Percentiles rank a stretch among this genome's conserved stretches.
These are phyloP conservation scores for Sphagnum contortum DNA, from an alignment of 225 moss, liverwort and hornwort genomes.

Conservation along the genomic window DNA sequence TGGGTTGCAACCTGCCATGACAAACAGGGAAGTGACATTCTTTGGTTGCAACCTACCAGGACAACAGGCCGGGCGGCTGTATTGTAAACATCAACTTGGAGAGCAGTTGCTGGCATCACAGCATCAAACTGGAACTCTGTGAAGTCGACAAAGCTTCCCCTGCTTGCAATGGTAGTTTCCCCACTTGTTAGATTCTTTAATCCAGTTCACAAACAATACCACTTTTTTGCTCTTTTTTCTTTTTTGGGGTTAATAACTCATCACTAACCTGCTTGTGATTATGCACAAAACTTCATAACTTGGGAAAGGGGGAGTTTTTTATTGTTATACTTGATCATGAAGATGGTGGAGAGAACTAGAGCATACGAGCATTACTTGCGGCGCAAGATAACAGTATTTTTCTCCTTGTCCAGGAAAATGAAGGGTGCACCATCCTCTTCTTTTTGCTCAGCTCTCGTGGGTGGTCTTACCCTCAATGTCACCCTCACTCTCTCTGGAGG, in stretches of 20 bases:
- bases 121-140: conserved; percentile 85
- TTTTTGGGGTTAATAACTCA: too few species aligned
- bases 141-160: conserved; percentile 81
- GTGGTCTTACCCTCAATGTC: conserved; percentile 69
- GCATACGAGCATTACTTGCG: conserved; percentile 42
- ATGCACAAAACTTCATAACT: too few species aligned
- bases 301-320: too few species aligned
- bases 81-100: conserved; percentile 74
- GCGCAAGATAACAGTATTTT: conserved; percentile 68
- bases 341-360: too few species aligned
- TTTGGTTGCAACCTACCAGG: conserved; percentile 18
- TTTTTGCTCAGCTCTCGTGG: conserved; percentile 49
- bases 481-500: conserved; percentile 69
- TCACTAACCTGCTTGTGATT: too few species aligned
- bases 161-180: conserved; percentile 5
- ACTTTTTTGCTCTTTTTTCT: too few species aligned
- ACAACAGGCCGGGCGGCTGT: conserved; percentile 58
- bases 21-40: too few species aligned
- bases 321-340: too few species aligned
- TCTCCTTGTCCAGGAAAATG: conserved; percentile 71
- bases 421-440: conserved; percentile 67
- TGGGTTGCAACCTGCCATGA: too few species aligned
- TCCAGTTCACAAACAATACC: too few species aligned
- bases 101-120: conserved; percentile 53
- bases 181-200: too few species aligned